Percentiles rank a stretch among this genome's conserved stretches.
Evolutionary conservation across 2,329 filamentous ascomycete genomes (phyloP).

Genomic region (Talaromyces sp.): DNA sequence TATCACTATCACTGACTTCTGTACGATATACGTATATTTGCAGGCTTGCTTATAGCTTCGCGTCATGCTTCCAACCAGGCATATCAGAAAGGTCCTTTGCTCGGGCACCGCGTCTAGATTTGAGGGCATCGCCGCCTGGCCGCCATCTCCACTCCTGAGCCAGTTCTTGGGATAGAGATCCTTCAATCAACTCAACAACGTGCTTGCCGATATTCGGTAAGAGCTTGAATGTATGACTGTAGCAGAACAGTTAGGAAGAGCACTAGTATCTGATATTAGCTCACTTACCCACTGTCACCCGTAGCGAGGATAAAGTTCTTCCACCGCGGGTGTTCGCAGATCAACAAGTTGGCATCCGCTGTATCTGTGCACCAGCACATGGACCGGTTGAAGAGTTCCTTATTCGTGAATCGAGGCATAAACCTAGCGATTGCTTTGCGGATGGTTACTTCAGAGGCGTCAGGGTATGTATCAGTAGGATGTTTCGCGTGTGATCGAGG

Average conservation of each 20-base stretch:
- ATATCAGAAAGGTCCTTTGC: constrained; percentile 45
- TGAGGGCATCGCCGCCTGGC: constrained; percentile 43
- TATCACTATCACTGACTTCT: no score
- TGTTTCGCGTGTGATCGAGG: not conserved
- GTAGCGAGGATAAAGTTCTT: constrained; percentile 46
- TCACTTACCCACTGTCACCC: constrained; percentile 43
- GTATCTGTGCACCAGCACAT: constrained; percentile 1
- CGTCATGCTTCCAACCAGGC: constrained; percentile 39
- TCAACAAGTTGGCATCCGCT: not conserved
- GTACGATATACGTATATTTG: no score
- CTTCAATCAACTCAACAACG: constrained; percentile 44
- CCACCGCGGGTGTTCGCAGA: constrained; percentile 19
- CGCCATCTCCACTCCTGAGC: constrained; percentile 44
- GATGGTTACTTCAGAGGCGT: not conserved
- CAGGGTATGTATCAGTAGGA: not conserved
- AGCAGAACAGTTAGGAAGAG: constrained; percentile 6
- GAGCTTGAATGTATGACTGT: constrained; percentile 44
- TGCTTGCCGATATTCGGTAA: constrained; percentile 46
- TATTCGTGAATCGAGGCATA: not conserved
- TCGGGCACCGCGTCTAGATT: constrained; percentile 36
- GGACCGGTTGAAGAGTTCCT: not conserved
- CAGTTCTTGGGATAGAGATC: constrained; percentile 35
- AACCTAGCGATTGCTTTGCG: not conserved
- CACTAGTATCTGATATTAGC: not conserved
- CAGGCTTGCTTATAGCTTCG: no score